phyloP scores from a whole-genome alignment of 2,329 filamentous ascomycete genomes.

The Diaporthe sp. region DNA sequence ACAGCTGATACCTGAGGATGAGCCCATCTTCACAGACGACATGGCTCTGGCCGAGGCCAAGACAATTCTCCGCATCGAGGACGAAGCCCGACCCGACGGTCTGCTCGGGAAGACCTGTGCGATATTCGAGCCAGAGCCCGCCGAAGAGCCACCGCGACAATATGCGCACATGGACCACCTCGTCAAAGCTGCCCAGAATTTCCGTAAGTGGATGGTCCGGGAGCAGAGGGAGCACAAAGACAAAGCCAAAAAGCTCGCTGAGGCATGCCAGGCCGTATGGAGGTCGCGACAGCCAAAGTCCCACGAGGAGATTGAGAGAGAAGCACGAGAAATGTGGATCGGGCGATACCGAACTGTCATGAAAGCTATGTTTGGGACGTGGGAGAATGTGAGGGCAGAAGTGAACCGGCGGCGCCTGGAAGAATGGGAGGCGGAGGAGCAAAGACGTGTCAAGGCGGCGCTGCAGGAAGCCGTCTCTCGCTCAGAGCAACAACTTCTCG shows the following conservation, averaged over 20 bases:
- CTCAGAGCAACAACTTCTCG: conserved; percentile 77
- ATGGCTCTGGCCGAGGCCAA: conserved; percentile 77
- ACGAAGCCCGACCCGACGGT: conserved; percentile 82
- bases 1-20: conserved; percentile 68
- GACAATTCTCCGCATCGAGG: conserved; percentile 77
- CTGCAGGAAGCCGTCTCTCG: conserved; percentile 81
- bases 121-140: conserved; percentile 79
- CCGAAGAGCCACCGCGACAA: conserved; percentile 80
- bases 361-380: conserved; percentile 68
- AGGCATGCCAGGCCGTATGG: conserved; percentile 84
- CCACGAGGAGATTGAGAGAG: conserved; percentile 84
- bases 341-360: conserved; percentile 80
- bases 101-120: conserved; percentile 80
- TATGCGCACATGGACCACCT: conserved; percentile 93
- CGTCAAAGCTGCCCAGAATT: conserved; percentile 82
- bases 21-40: conserved; percentile 70
- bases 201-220: conserved; percentile 82
- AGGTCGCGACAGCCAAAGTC: conserved; percentile 80
- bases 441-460: conserved; percentile 75
- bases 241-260: conserved; percentile 84
- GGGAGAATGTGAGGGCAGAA: conserved; percentile 75
- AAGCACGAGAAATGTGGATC: conserved; percentile 78
- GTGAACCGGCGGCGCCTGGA: conserved; percentile 72
- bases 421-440: conserved; percentile 76
- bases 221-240: conserved; percentile 84